Percentiles rank a stretch among this genome's conserved stretches.
Evolutionary conservation across 441 rosid species (phyloP).

Genomic region (Biscutella laevigata): DNA sequence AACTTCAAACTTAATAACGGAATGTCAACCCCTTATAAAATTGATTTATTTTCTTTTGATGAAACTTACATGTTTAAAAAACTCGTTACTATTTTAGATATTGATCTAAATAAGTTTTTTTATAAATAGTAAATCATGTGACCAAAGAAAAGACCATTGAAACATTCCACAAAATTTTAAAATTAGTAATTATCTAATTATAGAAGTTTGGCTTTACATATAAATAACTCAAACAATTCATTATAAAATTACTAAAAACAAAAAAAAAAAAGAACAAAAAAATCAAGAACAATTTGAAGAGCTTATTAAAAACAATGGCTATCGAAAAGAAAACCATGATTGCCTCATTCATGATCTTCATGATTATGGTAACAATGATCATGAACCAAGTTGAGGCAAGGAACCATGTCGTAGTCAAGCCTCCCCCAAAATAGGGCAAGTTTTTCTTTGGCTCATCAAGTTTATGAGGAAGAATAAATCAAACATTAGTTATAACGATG

Average conservation of each 20-base stretch:
- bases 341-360: conserved; percentile 16
- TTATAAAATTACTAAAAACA: not conserved
- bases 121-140: not conserved
- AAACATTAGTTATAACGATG: not conserved
- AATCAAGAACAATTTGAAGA: conserved; percentile 15
- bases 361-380: conserved; percentile 23
- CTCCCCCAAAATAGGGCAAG: conserved; percentile 1
- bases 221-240: not conserved
- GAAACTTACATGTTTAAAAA: too few species aligned
- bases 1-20: too few species aligned
- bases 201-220: conserved; percentile 5
- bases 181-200: conserved; percentile 8
- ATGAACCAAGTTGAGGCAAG: conserved; percentile 17
- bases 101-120: too few species aligned
- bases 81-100: too few species aligned
- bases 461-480: conserved; percentile 21
- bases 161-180: conserved; percentile 5
- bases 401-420: conserved; percentile 18
- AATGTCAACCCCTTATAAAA: too few species aligned
- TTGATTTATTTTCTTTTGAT: too few species aligned
- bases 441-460: conserved; percentile 7
- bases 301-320: conserved; percentile 19
- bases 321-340: conserved; percentile 23
- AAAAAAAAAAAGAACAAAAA: not conserved
- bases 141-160: conserved; percentile 9